Conservation (phyloP, 2,329 filamentous ascomycete genomes). For the Ophidiomyces ophidiicola region DNA sequence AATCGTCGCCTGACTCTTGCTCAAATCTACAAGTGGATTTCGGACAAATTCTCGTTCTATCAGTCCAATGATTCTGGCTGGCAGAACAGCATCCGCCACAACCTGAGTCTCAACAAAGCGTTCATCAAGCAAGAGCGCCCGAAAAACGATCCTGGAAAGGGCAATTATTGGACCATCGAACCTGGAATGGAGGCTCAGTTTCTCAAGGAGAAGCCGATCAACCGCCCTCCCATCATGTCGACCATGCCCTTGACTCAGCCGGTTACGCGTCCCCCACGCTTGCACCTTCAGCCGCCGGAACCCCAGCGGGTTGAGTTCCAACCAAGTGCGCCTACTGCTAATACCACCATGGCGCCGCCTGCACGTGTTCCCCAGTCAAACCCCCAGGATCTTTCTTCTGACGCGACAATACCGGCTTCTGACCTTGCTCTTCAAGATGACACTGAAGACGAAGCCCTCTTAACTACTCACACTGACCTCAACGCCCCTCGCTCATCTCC, state of each 20-base stretch:
- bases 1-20: slow-evolving; percentile 74
- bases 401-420: slow-evolving; percentile 63
- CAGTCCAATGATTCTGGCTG: slow-evolving; percentile 73
- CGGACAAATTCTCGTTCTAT: slow-evolving; percentile 87
- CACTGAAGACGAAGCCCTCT: slow-evolving; percentile 34
- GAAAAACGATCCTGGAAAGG: slow-evolving; percentile 94
- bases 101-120: slow-evolving; percentile 90
- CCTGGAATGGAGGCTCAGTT: slow-evolving; percentile 82
- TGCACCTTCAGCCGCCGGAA: slow-evolving; percentile 1
- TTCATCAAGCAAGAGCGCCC: slow-evolving; percentile 92
- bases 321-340: slow-evolving; percentile 13
- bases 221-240: slow-evolving; percentile 34
- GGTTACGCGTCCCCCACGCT: slow-evolving; percentile 13
- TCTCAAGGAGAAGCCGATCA: slow-evolving; percentile 66
- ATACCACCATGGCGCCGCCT: slow-evolving; percentile 8
- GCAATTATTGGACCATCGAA: slow-evolving; percentile 92
- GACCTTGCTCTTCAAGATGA: slow-evolving; percentile 49
- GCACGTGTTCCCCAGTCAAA: slow-evolving; percentile 14
- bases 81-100: slow-evolving; percentile 99
- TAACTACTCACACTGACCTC: slow-evolving; percentile 17
- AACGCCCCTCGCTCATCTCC: slow-evolving; percentile 35
- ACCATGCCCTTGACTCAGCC: slow-evolving; percentile 30
- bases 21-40: slow-evolving; percentile 99
- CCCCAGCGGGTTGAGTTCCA: slow-evolving; percentile 9
- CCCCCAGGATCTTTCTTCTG: slow-evolving; percentile 53